Conservation (phyloP, 192 early-diverging fungal genomes). For the Coemansia brasiliensis region DNA sequence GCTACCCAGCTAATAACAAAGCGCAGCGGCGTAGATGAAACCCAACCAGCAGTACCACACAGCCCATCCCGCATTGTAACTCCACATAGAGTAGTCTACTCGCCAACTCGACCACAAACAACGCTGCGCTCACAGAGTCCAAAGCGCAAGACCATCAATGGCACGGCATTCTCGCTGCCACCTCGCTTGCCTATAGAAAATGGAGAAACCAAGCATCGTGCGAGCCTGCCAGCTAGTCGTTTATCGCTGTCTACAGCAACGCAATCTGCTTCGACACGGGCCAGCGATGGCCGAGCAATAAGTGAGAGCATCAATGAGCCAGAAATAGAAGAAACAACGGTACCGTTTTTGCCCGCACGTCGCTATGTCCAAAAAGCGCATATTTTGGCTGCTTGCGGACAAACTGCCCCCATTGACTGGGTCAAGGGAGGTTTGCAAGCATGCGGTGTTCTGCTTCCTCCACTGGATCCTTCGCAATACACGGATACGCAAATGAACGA, state of each 20-base stretch:
- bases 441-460: constrained; percentile 42
- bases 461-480: constrained; percentile 14
- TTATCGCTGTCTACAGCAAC: background rate
- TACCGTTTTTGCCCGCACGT: constrained; percentile 51
- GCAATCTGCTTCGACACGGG: background rate
- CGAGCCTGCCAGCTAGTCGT: background rate
- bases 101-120: constrained; percentile 28
- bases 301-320: constrained; percentile 20
- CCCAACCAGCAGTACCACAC: constrained; percentile 8
- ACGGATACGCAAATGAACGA: constrained; percentile 35
- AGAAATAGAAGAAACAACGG: constrained; percentile 44
- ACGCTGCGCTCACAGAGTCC: constrained; percentile 8
- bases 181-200: background rate
- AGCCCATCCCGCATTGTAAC: constrained; percentile 41
- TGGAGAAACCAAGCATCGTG: constrained; percentile 2
- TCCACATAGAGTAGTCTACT: constrained; percentile 51
- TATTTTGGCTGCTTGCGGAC: constrained; percentile 48
- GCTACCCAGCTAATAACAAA: background rate
- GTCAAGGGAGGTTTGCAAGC: constrained; percentile 37
- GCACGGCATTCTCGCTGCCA: background rate
- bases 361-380: constrained; percentile 49
- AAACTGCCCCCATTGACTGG: constrained; percentile 55
- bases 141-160: background rate
- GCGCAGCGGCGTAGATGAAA: background rate
- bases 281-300: background rate